Base-by-base conservation (phyloP, 108 stramenopile genomes). In the Skeletonema marinoi region DNA sequence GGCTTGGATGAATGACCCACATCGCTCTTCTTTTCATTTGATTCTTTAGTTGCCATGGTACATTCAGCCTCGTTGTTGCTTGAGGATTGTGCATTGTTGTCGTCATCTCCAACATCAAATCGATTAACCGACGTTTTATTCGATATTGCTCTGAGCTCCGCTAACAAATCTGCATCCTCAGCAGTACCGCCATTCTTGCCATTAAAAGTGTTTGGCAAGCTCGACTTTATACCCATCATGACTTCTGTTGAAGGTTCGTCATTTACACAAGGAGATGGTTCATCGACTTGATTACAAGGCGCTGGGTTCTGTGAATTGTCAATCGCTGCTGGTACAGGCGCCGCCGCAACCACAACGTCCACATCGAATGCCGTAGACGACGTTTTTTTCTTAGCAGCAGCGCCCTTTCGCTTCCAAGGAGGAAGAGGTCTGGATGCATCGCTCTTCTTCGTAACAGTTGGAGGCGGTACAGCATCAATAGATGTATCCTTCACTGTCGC, bases 111-210 rank as follows among this genome's bases (percentile, higher is more conserved):
- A 5, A 25, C 65, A 2, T 36, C 38, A 30, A 85, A 85, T 30
- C 85, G 76, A 64, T 30, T 56, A n/a, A 25, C 38, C 25, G 66
- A 74, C 2, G 69, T 54, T 36, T 82, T 83, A 11, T 32, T 69
- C 21, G 87, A 88, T 46, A 90, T 79, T n/a, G 81, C 88, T 62
- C 88, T 50, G 0, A 90, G 77, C 70, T 80, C 73, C 0, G 88
- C 88, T 54, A 90, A 56, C 51, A 87, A 67, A 12, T 73, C 83
- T 1, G 77, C 88, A 63, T 89, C 88, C 19, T 88, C 84, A n/a
- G 93, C 93, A 51, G 71, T 63, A 3, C 93, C 93, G n/a, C 93
- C 93, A 36, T 90, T 85, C n/a, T 94, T 89, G 11, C 93, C 93
- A 11, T 60, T 74, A 58, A 91, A 94, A 29, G 63, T 64, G 11